Evolutionary conservation across 305 asterid genomes (phyloP).

Genomic region (Plantago rigida): DNA sequence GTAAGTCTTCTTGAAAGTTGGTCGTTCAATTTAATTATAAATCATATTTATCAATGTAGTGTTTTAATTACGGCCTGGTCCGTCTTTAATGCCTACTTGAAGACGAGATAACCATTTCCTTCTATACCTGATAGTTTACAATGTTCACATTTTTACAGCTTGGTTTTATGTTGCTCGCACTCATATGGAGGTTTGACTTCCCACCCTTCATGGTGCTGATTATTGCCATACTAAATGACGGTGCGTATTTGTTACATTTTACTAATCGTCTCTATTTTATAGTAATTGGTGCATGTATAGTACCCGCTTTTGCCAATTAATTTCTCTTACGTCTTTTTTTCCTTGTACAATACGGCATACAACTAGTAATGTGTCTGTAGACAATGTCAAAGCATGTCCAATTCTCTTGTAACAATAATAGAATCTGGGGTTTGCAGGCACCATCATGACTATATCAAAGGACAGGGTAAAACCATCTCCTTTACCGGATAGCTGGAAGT

Average conservation of each 20-base stretch:
- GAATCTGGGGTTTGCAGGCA: constrained; percentile 36
- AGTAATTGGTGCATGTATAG: neutral
- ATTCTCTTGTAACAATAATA: neutral
- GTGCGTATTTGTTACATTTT: constrained; percentile 30
- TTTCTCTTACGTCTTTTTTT: too few relatives aligned
- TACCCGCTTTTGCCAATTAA: neutral
- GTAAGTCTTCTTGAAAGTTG: constrained; percentile 36
- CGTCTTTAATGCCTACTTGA: neutral
- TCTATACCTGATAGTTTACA: constrained; percentile 12
- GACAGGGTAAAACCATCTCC: constrained; percentile 81
- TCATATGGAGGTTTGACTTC: constrained; percentile 68
- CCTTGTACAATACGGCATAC: too few relatives aligned
- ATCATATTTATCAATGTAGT: constrained; percentile 4
- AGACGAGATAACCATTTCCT: constrained; percentile 1
- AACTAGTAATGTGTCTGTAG: too few relatives aligned
- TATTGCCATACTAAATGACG: constrained; percentile 70
- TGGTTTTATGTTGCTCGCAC: constrained; percentile 74
- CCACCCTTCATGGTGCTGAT: constrained; percentile 83
- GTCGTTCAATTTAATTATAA: neutral
- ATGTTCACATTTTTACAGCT: constrained; percentile 38
- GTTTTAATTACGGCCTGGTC: neutral
- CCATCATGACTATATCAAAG: constrained; percentile 76
- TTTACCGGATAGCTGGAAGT: constrained; percentile 75
- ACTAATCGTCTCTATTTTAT: constrained; percentile 7
- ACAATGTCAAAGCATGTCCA: too few relatives aligned